Evolutionary conservation across 768 basidiomycete species (phyloP), one percentile per base, ranked within the genome.

Genomic region (Lactarius psammicola): DNA sequence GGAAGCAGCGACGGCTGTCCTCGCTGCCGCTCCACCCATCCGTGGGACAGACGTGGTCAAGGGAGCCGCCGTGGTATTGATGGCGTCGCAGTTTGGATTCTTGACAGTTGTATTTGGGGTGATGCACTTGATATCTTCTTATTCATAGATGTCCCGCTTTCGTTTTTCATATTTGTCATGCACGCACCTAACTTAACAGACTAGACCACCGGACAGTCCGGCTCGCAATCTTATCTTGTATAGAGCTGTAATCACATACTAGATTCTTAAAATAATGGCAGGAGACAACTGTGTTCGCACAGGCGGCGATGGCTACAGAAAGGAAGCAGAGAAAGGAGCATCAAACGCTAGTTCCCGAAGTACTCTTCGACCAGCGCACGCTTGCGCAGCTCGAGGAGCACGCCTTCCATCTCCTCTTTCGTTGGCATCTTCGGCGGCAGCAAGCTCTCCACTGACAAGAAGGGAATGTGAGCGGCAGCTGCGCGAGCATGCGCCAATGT

Each of bases 341-440:
- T 11, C 4, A 31, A 34, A 33, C 59, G 38, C 57, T 74, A 69
- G 36, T 82, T 79, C n/a, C 84, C 87, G 70, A 85, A 81, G 68
- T 88, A 88, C 74, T 97, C 93, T 71, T 92, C 88, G 62, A 93
- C 85, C 53, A 96, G 76, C 26, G 88, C 88, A 77, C 87, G 84
- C 78, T 96, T 95, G 73, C 89, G 82, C 68, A 94, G 78, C 31
- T 82, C 83, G 63, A 97, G 80, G 61, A 97, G 74, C 11, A 90
- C 84, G 26, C 76, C 74, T 73, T 92, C 92, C 89, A 93, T 89
- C 75, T 95, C 91, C 55, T 85, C 84, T 63, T 83, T 80, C 1
- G 84, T 85, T 1, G 92, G 90, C 76, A 95, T 75, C 70, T 84
- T 87, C 0, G 94, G 94, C 13, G 88, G 85, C 60, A 91, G 72